phyloP scores from a whole-genome alignment of 75 land plant species.

The Cupressus sempervirens region DNA sequence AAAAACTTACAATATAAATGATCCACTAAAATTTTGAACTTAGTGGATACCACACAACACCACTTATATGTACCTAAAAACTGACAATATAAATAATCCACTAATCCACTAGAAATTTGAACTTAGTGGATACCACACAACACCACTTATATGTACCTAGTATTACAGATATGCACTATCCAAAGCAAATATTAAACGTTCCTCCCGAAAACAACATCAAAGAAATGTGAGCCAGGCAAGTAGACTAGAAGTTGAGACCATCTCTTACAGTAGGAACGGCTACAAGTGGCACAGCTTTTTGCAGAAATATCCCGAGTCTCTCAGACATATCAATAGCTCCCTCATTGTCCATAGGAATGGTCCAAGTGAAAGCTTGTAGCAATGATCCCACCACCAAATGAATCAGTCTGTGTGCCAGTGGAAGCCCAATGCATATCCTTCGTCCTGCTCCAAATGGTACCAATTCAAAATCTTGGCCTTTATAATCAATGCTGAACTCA shows the following conservation, averaged over 20 bases:
- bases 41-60: no score
- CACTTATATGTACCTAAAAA: no score
- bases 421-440: slow-evolving; percentile 2
- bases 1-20: no score
- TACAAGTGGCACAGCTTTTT: neutral
- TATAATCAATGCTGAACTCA: neutral
- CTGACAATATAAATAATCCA: no score
- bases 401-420: neutral
- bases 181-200: no score
- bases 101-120: no score
- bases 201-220: no score
- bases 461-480: neutral
- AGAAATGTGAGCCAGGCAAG: no score
- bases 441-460: slow-evolving; percentile 9
- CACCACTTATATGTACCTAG: no score
- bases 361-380: slow-evolving; percentile 19
- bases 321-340: neutral
- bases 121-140: no score
- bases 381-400: slow-evolving; percentile 1
- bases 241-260: neutral
- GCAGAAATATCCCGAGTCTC: neutral
- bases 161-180: no score
- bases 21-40: no score
- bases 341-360: neutral
- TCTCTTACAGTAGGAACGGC: neutral